Conservation (phyloP, 2,329 filamentous ascomycete genomes). For the Teratosphaeria destructans region DNA sequence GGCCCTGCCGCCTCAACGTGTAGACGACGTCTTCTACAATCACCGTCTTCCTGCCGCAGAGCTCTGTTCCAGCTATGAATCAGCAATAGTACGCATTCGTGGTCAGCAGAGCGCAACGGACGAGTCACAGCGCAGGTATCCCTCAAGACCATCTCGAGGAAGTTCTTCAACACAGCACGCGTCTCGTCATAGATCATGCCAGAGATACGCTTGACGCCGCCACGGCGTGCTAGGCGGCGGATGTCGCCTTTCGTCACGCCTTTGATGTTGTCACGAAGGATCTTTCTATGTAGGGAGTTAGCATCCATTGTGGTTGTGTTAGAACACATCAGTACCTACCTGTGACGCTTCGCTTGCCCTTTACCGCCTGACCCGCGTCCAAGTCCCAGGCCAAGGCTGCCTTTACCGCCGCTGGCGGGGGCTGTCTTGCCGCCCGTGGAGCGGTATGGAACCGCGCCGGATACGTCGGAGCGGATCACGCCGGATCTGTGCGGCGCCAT, state of each 20-base stretch:
- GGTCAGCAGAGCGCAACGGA: not conserved
- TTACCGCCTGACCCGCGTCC: constrained; percentile 8
- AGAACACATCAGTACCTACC: constrained; percentile 5
- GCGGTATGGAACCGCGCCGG: not conserved
- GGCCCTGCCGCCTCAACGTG: constrained; percentile 34
- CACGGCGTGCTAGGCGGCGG: constrained; percentile 64
- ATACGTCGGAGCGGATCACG: constrained; percentile 3
- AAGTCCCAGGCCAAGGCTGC: constrained; percentile 9
- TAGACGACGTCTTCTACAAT: constrained; percentile 53
- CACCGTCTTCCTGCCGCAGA: constrained; percentile 50
- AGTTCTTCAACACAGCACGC: constrained; percentile 43
- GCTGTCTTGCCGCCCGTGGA: constrained; percentile 1
- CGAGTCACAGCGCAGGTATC: constrained; percentile 17
- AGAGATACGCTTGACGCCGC: constrained; percentile 66
- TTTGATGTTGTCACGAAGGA: constrained; percentile 97
- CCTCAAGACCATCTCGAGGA: constrained; percentile 32
- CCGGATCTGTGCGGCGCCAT: not conserved
- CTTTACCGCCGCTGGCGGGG: constrained; percentile 1
- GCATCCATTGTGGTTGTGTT: not conserved
- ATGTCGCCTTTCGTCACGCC: constrained; percentile 69
- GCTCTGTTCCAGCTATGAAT: constrained; percentile 32
- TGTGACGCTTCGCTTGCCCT: constrained; percentile 12
- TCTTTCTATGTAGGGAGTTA: constrained; percentile 61
- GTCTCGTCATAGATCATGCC: constrained; percentile 53
- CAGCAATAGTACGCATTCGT: not conserved